phyloP scores from a whole-genome alignment of 495 filamentous ascomycete species.

The Aspergillus wentii region DNA sequence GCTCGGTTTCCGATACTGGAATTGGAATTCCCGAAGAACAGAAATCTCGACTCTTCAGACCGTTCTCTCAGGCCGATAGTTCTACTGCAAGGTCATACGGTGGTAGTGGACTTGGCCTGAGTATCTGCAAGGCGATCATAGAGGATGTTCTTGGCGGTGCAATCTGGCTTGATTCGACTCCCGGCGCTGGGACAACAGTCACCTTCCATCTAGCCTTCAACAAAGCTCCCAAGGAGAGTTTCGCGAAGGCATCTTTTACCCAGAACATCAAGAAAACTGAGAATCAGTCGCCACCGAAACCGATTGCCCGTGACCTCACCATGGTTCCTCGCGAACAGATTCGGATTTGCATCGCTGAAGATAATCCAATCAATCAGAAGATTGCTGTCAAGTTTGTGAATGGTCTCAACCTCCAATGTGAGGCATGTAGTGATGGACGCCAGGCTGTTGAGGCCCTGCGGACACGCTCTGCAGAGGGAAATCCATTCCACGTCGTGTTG shows the following conservation, averaged over 20 bases:
- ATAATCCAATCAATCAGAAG: conserved; percentile 87
- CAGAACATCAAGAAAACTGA: conserved; percentile 34
- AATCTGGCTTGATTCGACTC: conserved; percentile 74
- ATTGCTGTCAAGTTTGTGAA: conserved; percentile 87
- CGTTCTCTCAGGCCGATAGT: conserved; percentile 86
- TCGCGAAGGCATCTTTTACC: conserved; percentile 53
- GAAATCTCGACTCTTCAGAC: conserved; percentile 77
- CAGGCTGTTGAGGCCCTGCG: conserved; percentile 83
- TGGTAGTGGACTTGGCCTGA: conserved; percentile 83
- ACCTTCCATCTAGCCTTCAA: conserved; percentile 79
- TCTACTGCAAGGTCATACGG: conserved; percentile 85
- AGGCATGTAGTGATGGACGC: conserved; percentile 80
- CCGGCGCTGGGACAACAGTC: conserved; percentile 76
- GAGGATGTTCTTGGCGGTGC: conserved; percentile 83
- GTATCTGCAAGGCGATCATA: conserved; percentile 92
- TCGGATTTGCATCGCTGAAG: conserved; percentile 84
- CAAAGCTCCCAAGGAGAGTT: conserved; percentile 61
- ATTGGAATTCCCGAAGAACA: conserved; percentile 84
- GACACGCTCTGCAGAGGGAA: conserved; percentile 59
- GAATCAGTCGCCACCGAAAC: conserved; percentile 20
- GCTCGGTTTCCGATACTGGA: conserved; percentile 84
- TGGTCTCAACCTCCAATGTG: conserved; percentile 73
- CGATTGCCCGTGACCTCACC: conserved; percentile 52
- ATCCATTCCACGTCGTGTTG: conserved; percentile 69
- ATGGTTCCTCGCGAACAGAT: conserved; percentile 70